phyloP scores from a whole-genome alignment of 2,329 filamentous ascomycete genomes.

The Ophiostoma pallidulum region DNA sequence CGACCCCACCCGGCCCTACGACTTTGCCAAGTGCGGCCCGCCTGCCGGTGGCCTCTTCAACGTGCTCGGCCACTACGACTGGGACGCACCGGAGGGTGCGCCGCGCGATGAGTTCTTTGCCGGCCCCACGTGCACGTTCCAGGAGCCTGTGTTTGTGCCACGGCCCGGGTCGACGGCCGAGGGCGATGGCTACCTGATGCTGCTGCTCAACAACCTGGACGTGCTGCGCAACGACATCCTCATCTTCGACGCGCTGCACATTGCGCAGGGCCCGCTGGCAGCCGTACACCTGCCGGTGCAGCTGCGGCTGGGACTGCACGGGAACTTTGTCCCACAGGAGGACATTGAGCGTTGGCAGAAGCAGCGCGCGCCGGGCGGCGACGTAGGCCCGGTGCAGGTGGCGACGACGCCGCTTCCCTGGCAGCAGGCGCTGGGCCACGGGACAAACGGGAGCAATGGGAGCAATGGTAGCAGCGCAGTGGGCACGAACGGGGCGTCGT shows the following conservation, averaged over 20 bases:
- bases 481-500: constrained; percentile 6
- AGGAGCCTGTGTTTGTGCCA: constrained; percentile 46
- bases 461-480: background rate
- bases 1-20: constrained; percentile 30
- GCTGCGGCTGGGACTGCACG: constrained; percentile 33
- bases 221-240: constrained; percentile 34
- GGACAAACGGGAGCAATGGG: background rate
- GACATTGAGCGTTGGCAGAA: constrained; percentile 35
- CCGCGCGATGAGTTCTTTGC: constrained; percentile 35
- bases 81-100: constrained; percentile 23
- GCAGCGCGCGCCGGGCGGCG: constrained; percentile 26
- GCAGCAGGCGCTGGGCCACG: constrained; percentile 21
- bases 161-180: constrained; percentile 30
- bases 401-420: constrained; percentile 30
- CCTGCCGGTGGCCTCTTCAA: constrained; percentile 37
- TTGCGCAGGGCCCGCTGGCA: constrained; percentile 30
- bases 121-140: constrained; percentile 36
- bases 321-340: constrained; percentile 32
- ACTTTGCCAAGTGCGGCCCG: constrained; percentile 35
- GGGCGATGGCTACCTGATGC: constrained; percentile 42
- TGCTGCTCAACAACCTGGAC: constrained; percentile 37
- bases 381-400: constrained; percentile 29
- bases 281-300: constrained; percentile 32
- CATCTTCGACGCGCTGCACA: constrained; percentile 33
- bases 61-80: constrained; percentile 35